These are phyloP conservation scores for Wickerhamiella lipophila DNA, from an alignment of 805 yeast species.

Conservation along the genomic window DNA sequence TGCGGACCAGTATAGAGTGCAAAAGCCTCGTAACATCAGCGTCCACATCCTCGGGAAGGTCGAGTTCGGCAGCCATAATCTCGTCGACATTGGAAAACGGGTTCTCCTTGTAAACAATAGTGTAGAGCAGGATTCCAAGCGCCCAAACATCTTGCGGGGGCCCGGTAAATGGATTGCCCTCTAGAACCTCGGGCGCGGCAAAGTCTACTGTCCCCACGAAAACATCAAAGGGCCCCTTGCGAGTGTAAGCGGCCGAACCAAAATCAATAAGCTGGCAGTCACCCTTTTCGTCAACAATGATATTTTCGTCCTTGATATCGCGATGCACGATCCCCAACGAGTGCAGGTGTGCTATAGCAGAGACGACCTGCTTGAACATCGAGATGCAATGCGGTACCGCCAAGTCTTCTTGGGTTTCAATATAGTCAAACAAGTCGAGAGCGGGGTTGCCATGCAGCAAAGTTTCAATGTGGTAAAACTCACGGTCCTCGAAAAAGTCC, in stretches of 20 bases:
- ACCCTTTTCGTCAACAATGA: slow-evolving; percentile 68
- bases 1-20: slow-evolving; percentile 52
- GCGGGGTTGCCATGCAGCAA: slow-evolving; percentile 86
- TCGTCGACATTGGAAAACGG: slow-evolving; percentile 95
- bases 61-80: slow-evolving; percentile 75
- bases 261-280: slow-evolving; percentile 80
- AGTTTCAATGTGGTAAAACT: slow-evolving; percentile 80
- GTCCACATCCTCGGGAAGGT: slow-evolving; percentile 45
- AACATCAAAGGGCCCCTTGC: slow-evolving; percentile 90
- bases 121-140: slow-evolving; percentile 77
- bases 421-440: slow-evolving; percentile 81
- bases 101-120: slow-evolving; percentile 82
- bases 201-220: slow-evolving; percentile 96
- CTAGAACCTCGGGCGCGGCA: slow-evolving; percentile 92
- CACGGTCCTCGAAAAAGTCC: slow-evolving; percentile 87
- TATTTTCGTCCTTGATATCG: slow-evolving; percentile 89
- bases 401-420: slow-evolving; percentile 76
- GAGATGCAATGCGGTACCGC: slow-evolving; percentile 63
- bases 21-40: slow-evolving; percentile 56
- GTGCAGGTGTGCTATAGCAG: slow-evolving; percentile 73
- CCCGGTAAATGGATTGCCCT: slow-evolving; percentile 82
- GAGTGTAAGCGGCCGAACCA: slow-evolving; percentile 85
- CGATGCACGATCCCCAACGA: slow-evolving; percentile 77
- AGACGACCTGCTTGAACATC: slow-evolving; percentile 65
- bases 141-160: slow-evolving; percentile 97